A percentile compares a stretch with the other conserved stretches of the same genome.
Evolutionary conservation across 441 rosid genomes (phyloP).

Genomic region (Breynia disticha): DNA sequence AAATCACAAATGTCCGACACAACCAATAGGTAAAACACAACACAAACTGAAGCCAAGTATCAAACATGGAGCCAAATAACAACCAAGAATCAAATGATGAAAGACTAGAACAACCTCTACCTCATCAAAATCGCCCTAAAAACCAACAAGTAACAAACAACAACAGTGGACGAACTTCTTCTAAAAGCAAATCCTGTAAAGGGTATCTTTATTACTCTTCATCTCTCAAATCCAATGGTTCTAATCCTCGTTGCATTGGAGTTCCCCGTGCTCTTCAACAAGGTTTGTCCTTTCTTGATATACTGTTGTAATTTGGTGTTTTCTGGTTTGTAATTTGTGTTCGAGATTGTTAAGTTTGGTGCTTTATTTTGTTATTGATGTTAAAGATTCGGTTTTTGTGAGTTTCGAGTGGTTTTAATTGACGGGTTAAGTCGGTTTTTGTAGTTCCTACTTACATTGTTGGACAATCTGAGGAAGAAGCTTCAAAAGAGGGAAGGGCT

Average conservation of each 20-base stretch:
- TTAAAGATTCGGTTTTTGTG: background rate
- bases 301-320: background rate
- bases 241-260: conserved; percentile 68
- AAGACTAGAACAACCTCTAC: too few species aligned
- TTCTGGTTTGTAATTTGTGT: background rate
- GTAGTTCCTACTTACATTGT: conserved; percentile 38
- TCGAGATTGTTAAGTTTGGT: background rate
- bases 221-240: conserved; percentile 45
- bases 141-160: background rate
- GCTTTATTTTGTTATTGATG: background rate
- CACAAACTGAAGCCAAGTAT: too few species aligned
- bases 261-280: conserved; percentile 47
- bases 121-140: background rate
- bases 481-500: conserved; percentile 34
- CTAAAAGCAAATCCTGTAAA: conserved; percentile 56
- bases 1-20: too few species aligned
- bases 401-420: background rate
- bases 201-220: conserved; percentile 59
- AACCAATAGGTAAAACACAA: too few species aligned
- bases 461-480: conserved; percentile 41
- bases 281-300: conserved; percentile 18
- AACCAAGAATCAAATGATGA: too few species aligned
- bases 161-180: conserved; percentile 12
- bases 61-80: too few species aligned
- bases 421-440: background rate